phyloP scores from a whole-genome alignment of 306 rosid genomes.

The Oemleria cerasiformis region DNA sequence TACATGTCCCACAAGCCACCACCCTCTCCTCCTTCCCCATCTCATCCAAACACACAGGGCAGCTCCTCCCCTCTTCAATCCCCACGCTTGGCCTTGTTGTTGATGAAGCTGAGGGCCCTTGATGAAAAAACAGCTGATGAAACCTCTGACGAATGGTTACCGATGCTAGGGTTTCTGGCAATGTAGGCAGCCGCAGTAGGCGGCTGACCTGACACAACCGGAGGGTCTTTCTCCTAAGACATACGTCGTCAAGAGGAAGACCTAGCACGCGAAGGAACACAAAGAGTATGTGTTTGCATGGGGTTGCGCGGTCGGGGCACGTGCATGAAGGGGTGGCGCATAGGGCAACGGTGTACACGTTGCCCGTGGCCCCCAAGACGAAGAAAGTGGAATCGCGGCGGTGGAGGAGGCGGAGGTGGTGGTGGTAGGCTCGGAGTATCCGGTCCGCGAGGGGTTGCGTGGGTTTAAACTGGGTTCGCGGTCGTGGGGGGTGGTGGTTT shows the following conservation, averaged over 20 bases:
- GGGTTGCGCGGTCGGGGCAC: constrained; percentile 75
- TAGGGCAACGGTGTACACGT: constrained; percentile 64
- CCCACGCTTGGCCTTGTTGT: constrained; percentile 8
- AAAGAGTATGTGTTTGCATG: constrained; percentile 87
- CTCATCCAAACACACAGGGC: constrained; percentile 83
- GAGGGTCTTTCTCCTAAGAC: constrained; percentile 56
- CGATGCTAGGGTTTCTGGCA: constrained; percentile 55
- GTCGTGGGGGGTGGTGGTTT: constrained; percentile 14
- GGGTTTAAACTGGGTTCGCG: constrained; percentile 36
- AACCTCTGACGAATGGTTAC: constrained; percentile 47
- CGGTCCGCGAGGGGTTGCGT: constrained; percentile 59
- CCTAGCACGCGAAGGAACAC: constrained; percentile 67
- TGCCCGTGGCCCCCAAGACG: constrained; percentile 75
- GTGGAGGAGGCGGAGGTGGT: constrained; percentile 75
- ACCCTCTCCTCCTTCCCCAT: constrained; percentile 57
- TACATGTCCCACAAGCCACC: constrained; percentile 68
- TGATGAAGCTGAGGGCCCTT: background rate
- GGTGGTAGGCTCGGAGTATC: constrained; percentile 67
- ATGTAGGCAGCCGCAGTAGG: constrained; percentile 39
- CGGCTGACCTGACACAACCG: constrained; percentile 53
- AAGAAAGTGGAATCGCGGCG: constrained; percentile 62
- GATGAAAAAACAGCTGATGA: constrained; percentile 45
- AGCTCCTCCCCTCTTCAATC: constrained; percentile 54
- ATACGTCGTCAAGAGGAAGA: constrained; percentile 42
- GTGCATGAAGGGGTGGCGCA: constrained; percentile 61